Base-by-base conservation (phyloP, 306 rosid genomes). In the Prinsepia uniflora region DNA sequence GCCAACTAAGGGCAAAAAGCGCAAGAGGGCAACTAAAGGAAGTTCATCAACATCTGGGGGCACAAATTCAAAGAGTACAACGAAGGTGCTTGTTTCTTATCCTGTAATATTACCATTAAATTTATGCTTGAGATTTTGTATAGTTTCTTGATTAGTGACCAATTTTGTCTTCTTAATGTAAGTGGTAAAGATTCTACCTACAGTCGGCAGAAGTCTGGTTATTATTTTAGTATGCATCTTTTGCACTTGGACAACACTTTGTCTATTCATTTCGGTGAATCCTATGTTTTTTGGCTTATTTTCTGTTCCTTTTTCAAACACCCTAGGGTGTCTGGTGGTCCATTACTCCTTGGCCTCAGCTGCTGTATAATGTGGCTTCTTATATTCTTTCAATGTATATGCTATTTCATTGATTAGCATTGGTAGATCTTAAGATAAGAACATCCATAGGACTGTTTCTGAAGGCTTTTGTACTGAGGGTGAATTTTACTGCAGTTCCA, bases 1-100 rank as follows among this genome's bases (percentile, higher is more conserved):
- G 97, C 81, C 95, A 30, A 83, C 59, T 68, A 86, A 79, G 82
- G 89, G 92, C 45, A 80, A 72, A 66, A 94, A 91, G 75, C 99
- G 97, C 62, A 86, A 84, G 85, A 86, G 92, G 56, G 63, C 49
- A 45, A 80, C 73, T 10, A 87, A 84, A 76, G 84, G 82, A 63
- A 81, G 90, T 73, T 81, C 90, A 45, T 76, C 96, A 61, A 66
- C 78, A 60, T 81, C 92, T 71, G 86, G 92, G 70, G 72, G 50
- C 54, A 65, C 74, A 72, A 75, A 78, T 62, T 80, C 93, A 73
- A 87, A 85, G 83, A 86, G 87, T 59, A 61, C 89, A 56, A 85
- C 62, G 41, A 94, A 90, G 96, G 98, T 94, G 65, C 6, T 73
- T 46, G 69, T 56, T 72, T 78, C 71, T 74, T 70, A 71, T 72